These are phyloP conservation scores for Orbilia quercus DNA, from an alignment of 2,329 filamentous ascomycete genomes.

Conservation along the genomic window DNA sequence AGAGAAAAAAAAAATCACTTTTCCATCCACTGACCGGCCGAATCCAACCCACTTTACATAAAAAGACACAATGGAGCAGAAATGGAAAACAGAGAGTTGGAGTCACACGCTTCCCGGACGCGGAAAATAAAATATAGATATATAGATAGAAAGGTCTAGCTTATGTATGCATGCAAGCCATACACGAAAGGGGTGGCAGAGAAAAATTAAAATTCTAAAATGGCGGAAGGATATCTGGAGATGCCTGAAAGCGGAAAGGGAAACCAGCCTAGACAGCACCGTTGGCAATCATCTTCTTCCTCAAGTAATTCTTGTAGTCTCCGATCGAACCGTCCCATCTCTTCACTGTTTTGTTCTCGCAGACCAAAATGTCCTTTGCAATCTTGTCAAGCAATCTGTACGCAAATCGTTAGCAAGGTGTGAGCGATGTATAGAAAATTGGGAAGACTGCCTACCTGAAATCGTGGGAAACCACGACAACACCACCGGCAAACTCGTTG, in stretches of 20 bases:
- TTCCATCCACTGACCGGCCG: slow-evolving; percentile 8
- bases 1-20: slow-evolving; percentile 19
- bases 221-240: not conserved
- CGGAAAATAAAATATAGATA: slow-evolving; percentile 10
- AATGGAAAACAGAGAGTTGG: not conserved
- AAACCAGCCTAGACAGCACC: slow-evolving; percentile 78
- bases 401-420: slow-evolving; percentile 61
- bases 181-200: slow-evolving; percentile 4
- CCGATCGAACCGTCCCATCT: slow-evolving; percentile 89
- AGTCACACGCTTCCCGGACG: not conserved
- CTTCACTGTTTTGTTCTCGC: slow-evolving; percentile 94
- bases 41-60: slow-evolving; percentile 14
- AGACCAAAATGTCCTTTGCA: slow-evolving; percentile 99
- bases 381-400: slow-evolving; percentile 95
- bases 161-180: not conserved
- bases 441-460: slow-evolving; percentile 77
- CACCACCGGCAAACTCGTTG: slow-evolving; percentile 94
- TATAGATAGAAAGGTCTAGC: slow-evolving; percentile 1
- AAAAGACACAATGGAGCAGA: slow-evolving; percentile 4
- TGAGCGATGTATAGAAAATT: slow-evolving; percentile 57
- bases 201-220: slow-evolving; percentile 7
- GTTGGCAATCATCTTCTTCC: slow-evolving; percentile 95
- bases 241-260: not conserved
- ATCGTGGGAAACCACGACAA: slow-evolving; percentile 97
- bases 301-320: slow-evolving; percentile 97